Evolutionary conservation across 768 basidiomycete species (phyloP), one percentile per base, ranked within the genome.

Genomic region (Dictyophora rubrovolvata): DNA sequence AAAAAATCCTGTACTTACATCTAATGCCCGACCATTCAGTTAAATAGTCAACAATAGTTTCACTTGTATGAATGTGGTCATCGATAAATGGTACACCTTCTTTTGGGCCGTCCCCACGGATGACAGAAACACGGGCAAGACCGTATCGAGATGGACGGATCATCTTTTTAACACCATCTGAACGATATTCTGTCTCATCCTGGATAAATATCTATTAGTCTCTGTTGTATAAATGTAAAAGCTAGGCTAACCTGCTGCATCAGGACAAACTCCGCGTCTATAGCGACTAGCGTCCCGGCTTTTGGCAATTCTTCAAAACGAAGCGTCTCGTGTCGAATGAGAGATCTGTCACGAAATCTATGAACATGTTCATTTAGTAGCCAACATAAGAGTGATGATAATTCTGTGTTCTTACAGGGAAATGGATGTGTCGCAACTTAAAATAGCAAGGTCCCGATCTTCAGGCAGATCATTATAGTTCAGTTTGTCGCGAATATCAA

Each of bases 231-330:
- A 18, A 54, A 16, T 57, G 49, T 12, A 14, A 22, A 53, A 34
- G 6, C 49, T 42, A 51, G 63, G 51, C 28, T 28, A 61, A 87
- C 91, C 76, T 93, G 90, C 69, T 98, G 93, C 82, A 99, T 89
- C 5, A 86, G 88, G 21, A 99, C 95, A 67, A 99, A 99, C 67
- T 99, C 95, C 1, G 95, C 94, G 66, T 99, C 96, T 62, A 99
- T 97, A 2, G 95, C 86, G 37, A 99, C 85, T 47, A 95, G 73
- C 5, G 87, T 94, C 12, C 93, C 96, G 5, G 87, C 85, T 58
- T 73, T 79, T 0, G 95, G 94, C 8, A 96, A 71, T 70, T 99
- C 96, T 16, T 85, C 81, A 18, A 74, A 73, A 14, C 74, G 71
- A 28, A 98, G 73, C 33, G 80, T 78, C 63, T 89, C 82, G 63